Base-by-base conservation (phyloP, 106 monocot species). In the Apostasia ramifera region DNA sequence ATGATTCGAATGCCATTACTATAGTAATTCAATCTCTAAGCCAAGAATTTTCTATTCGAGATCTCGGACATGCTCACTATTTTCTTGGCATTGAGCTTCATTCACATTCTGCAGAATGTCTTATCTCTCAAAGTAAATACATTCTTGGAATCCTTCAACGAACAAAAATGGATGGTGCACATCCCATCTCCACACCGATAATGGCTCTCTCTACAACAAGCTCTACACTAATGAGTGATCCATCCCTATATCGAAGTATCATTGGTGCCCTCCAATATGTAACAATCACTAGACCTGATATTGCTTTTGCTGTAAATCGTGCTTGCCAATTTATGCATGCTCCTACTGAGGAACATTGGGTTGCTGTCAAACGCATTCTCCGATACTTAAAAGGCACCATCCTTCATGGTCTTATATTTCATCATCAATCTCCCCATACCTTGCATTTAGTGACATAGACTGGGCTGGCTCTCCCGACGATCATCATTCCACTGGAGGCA, bases 221-320 rank as follows among this genome's bases (percentile, higher is more conserved):
- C 8, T 12, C 51, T 68, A 14, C 26, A 26, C 26, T 40, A 3
- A 53, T 12, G 6, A 1, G 4, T 52, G 66, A 66, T 49, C 45
- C 10, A 15, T 5, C 49, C 6, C 2, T 14, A 7, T 53, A 68
- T 68, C 51, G 51, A 2, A 50, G 48, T 38, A 41, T 68, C 6
- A 11, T 68, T 38, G 37, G 67, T 39, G 51, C 51, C 1, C 67
- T 52, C 2, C 1, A 68, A 40, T 68, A 53, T 51, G 6, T 53
- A 1, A 68, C 53, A 2, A 6, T 68, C 0, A 68, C 67, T 14
- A 46, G 51, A 7, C 51, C 51, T 5, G 49, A 66, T 8, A 52
- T 68, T 53, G 37, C 67, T 37, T 68, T 13, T 40, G 67, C 38
- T 47, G 37, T 68, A 3, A 68, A 68, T 49, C 66, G n/a, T 3